Evolutionary conservation across 2,329 filamentous ascomycete genomes (phyloP), one percentile per base, ranked within the genome.

Genomic region (Monilinia vaccinii-corymbosi): DNA sequence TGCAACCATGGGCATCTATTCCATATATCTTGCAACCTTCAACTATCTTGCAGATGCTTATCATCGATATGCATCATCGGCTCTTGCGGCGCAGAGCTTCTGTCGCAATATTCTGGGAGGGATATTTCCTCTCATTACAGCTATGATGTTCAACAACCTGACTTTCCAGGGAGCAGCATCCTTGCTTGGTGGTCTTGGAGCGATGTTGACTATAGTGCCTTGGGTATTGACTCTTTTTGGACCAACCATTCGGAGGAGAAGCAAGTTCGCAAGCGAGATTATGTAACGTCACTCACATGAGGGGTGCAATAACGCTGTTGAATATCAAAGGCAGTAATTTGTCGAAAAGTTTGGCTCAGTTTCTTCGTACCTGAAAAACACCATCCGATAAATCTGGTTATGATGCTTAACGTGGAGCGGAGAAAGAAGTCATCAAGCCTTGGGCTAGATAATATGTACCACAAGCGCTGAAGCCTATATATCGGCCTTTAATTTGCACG

Each of bases 21-120:
- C 84, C 45, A 84, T 97, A 40, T 95, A 95, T 70, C 80, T 97
- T 1, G 87, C 91, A 3, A 89, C 91, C 0, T 96, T 97, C 76
- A 97, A 97, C 71, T 97, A 96, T 67, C 79, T 97, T 1, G 91
- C 91, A 23, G 92, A 97, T 70, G 87, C 86, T 1, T 97, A 96
- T 72, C 87, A 91, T 70, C 79, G 82, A 2, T 96, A 93, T 68
- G 90, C 92, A 0, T 91, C 86, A 44, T 94, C 89, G 0, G 91
- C 92, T 0, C 76, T 96, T 7, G 92, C 92, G 0, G 90, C 91
- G 0, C 91, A 96, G 75, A 88, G 84, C 18, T 95, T 89, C 71
- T 93, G 89, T 68, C 83, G 92, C 13, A 97, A 96, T 71, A 77
- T 96, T 2, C 76, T 96, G 0, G 91, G 87, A 10, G 92, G 91